Evolutionary conservation across 129 eudicot species (phyloP).

Genomic region (Flaveria ramosissima): DNA sequence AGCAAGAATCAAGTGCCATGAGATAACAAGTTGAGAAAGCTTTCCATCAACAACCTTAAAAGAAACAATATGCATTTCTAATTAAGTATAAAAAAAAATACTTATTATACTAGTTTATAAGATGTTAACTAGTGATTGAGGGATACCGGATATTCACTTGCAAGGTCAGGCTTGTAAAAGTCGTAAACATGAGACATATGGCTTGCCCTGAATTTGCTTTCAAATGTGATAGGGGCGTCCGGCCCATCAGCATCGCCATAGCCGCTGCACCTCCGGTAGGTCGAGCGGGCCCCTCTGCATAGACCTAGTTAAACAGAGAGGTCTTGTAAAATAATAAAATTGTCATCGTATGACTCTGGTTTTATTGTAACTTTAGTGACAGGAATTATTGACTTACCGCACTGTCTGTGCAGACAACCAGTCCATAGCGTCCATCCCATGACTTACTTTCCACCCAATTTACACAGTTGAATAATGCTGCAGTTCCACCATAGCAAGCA

Average conservation of each 20-base stretch:
- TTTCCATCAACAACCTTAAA: conserved; percentile 96
- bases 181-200: conserved; percentile 96
- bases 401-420: conserved; percentile 96
- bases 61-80: background rate
- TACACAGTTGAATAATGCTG: conserved; percentile 92
- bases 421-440: conserved; percentile 97
- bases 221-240: conserved; percentile 86
- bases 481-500: conserved; percentile 98
- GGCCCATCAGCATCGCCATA: conserved; percentile 88
- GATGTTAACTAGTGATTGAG: conserved; percentile 30
- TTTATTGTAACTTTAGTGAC: background rate
- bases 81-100: background rate
- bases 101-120: conserved; percentile 14
- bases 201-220: conserved; percentile 93
- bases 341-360: conserved; percentile 37
- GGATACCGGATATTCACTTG: conserved; percentile 97
- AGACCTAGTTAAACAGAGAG: conserved; percentile 74
- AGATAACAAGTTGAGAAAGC: conserved; percentile 97
- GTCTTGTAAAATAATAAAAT: background rate
- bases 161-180: conserved; percentile 93
- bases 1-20: conserved; percentile 97
- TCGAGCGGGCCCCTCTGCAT: conserved; percentile 98
- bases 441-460: conserved; percentile 97
- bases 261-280: conserved; percentile 99
- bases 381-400: conserved; percentile 49